Evolutionary conservation across 2,329 filamentous ascomycete species (phyloP), one percentile per base, ranked within the genome.

Genomic region (Xylaria hypoxylon): DNA sequence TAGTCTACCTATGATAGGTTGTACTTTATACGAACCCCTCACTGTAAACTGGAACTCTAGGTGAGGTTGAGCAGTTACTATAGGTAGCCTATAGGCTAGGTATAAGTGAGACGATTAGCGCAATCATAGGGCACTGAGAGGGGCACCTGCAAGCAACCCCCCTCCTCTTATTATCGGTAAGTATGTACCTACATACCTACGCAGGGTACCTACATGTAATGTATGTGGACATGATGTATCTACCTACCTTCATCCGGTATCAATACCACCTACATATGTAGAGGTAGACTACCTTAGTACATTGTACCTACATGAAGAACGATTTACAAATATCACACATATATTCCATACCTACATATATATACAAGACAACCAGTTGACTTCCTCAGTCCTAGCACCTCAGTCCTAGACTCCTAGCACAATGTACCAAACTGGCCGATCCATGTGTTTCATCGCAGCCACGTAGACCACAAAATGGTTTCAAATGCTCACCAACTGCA

Each of bases 371-470:
- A 52, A 28, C 52, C 52, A 28, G 52, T 55, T 42, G 47, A 24
- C 24, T 53, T 56, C 31, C 33, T 62, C 52, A 24, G 19, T 63
- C 60, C 19, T 47, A 47, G 38, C 45, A 58, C 47, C n/a, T n/a
- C n/a, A n/a, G n/a, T n/a, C n/a, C n/a, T n/a, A n/a, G n/a, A n/a
- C n/a, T n/a, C n/a, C n/a, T n/a, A n/a, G n/a, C n/a, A n/a, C n/a
- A n/a, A 59, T 53, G 53, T 47, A 59, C 44, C 35, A 24, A 58
- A 33, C 28, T 13, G 35, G 51, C 55, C 47, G 40, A 31, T 60
- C 52, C 22, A 48, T 53, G 50, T 53, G 62, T 64, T 64, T 64
- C 62, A 64, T 59, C 55, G 61, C 47, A 59, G 61, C 47, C 61
- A 64, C 61, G 61, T 59, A 52, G n/a, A 45, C 47, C 26, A 58